Conservation (phyloP, 2,329 filamentous ascomycete genomes). For the Ilyonectria sp. region DNA sequence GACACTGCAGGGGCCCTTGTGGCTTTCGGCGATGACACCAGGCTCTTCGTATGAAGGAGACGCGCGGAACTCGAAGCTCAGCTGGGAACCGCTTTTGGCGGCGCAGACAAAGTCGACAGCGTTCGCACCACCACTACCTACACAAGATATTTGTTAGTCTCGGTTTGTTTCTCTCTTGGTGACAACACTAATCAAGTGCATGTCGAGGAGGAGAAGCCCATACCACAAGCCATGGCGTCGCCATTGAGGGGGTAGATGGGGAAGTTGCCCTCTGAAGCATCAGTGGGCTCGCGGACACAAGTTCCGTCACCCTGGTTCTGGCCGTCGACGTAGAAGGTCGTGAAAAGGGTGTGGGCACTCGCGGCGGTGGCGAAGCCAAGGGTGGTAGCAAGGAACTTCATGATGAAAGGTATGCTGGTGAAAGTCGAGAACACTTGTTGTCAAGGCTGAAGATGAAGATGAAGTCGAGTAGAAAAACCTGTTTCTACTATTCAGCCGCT, state of each 20-base stretch:
- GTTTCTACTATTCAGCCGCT: slow-evolving; percentile 43
- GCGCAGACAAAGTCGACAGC: slow-evolving; percentile 66
- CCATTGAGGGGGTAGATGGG: slow-evolving; percentile 72
- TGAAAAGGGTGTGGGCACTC: slow-evolving; percentile 74
- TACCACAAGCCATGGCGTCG: slow-evolving; percentile 80
- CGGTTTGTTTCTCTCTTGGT: not conserved
- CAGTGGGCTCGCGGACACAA: slow-evolving; percentile 77
- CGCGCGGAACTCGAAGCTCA: slow-evolving; percentile 78
- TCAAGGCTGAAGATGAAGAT: slow-evolving; percentile 5
- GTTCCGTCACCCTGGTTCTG: slow-evolving; percentile 78
- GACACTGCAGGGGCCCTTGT: slow-evolving; percentile 79
- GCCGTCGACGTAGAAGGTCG: slow-evolving; percentile 74
- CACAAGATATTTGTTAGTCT: slow-evolving; percentile 20
- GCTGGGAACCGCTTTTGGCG: slow-evolving; percentile 65
- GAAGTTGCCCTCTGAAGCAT: slow-evolving; percentile 65
- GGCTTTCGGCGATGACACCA: slow-evolving; percentile 71
- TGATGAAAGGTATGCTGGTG: slow-evolving; percentile 49
- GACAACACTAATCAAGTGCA: not conserved
- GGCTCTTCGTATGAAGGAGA: slow-evolving; percentile 69
- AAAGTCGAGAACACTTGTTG: not conserved
- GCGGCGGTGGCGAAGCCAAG: slow-evolving; percentile 57
- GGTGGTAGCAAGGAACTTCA: slow-evolving; percentile 52
- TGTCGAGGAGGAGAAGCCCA: slow-evolving; percentile 41
- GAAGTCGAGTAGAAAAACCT: slow-evolving; percentile 40
- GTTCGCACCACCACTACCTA: slow-evolving; percentile 61